phyloP scores from a whole-genome alignment of 768 basidiomycete genomes.

The Phaffia australis region DNA sequence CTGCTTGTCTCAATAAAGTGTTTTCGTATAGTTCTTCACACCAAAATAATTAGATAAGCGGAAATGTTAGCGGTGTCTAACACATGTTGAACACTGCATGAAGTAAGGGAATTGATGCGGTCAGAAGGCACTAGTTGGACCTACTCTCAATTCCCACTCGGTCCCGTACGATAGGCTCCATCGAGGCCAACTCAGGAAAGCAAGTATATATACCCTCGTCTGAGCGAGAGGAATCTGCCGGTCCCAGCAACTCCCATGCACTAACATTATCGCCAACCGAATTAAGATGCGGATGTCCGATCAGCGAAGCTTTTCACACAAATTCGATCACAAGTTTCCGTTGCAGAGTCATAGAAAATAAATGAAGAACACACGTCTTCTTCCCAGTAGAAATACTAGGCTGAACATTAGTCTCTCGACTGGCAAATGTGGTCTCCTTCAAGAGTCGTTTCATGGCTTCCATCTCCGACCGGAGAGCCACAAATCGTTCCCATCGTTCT shows the following conservation, averaged over 20 bases:
- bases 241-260: slow-evolving; percentile 61
- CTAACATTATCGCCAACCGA: slow-evolving; percentile 39
- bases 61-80: background rate
- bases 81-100: background rate
- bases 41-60: background rate
- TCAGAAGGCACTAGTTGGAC: slow-evolving; percentile 21
- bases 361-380: background rate
- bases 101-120: slow-evolving; percentile 6
- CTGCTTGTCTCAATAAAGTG: slow-evolving; percentile 59
- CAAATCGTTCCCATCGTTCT: slow-evolving; percentile 17
- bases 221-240: slow-evolving; percentile 45
- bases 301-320: background rate
- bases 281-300: background rate
- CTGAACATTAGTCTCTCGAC: slow-evolving; percentile 28
- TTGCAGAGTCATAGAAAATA: slow-evolving; percentile 42
- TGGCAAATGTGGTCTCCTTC: slow-evolving; percentile 11
- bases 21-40: slow-evolving; percentile 29
- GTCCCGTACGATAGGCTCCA: slow-evolving; percentile 48
- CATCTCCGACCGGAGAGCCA: slow-evolving; percentile 35
- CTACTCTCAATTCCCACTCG: slow-evolving; percentile 64
- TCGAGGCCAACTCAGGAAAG: slow-evolving; percentile 46
- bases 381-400: slow-evolving; percentile 5
- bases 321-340: slow-evolving; percentile 34
- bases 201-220: slow-evolving; percentile 26
- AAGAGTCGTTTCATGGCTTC: slow-evolving; percentile 23